Base-by-base conservation (phyloP, 2,329 filamentous ascomycete species). In the Dactylellina cionopaga region DNA sequence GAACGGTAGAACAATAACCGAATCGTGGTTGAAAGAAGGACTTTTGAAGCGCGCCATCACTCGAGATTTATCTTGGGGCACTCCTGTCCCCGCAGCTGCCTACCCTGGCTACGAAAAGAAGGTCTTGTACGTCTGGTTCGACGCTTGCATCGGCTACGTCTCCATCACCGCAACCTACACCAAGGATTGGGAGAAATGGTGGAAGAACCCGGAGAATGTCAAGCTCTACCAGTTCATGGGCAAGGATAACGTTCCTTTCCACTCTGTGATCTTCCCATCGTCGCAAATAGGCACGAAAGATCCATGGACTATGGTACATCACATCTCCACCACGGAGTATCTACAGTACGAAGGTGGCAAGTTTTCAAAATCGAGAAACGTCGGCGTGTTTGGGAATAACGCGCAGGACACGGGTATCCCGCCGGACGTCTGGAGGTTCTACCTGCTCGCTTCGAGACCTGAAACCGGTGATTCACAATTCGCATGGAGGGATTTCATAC, bases 181-280 rank as follows among this genome's bases (percentile, higher is more conserved):
- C 3, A 85, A 88, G 44, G 85, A 96, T 74, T 97, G 93, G 93
- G 89, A 96, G 83, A 86, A 91, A 78, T 97, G 93, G 93, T 97
- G 93, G 93, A 89, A 90, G 79, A 90, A 96, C 80, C 92, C 92
- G 0, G 89, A 96, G 44, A 85, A 96, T 31, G 92, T 97, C 49
- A 87, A 90, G 78, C 86, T 97, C 10, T 96, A 95, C 81, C 93
- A 97, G 82, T 96, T 97, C 84, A 91, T 96, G 87, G 93, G 93
- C 82, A 97, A 96, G 80, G 91, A 94, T 80, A 93, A 94, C 76
- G 90, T 92, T 13, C 88, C 88, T 5, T 95, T 94, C 84, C 92
- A 96, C 82, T 91, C 90, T 44, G 91, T 96, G 78, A 92, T 96
- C 79, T 97, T 96, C 84, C 94, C 94, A 1, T 91, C 87, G 27